These are phyloP conservation scores for Russula sp. DNA, from an alignment of 768 basidiomycete genomes.

Conservation along the genomic window DNA sequence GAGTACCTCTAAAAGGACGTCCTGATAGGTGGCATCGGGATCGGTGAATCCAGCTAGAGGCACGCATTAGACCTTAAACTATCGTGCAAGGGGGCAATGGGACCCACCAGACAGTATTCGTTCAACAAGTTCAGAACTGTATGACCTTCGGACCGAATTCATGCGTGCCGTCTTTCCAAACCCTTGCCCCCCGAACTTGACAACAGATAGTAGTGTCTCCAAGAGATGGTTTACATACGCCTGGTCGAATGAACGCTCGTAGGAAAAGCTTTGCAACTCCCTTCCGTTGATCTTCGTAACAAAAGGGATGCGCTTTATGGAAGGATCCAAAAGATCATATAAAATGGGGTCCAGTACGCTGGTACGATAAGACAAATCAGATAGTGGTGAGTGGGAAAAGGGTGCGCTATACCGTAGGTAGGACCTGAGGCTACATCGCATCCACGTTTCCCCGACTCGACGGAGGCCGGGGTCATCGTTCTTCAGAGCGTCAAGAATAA, in stretches of 20 bases:
- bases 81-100: slow-evolving; percentile 10
- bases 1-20: slow-evolving; percentile 68
- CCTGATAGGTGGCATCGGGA: slow-evolving; percentile 67
- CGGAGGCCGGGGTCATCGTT: slow-evolving; percentile 70
- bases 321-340: slow-evolving; percentile 69
- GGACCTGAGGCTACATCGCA: slow-evolving; percentile 89
- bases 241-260: slow-evolving; percentile 77
- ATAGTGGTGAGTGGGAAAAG: neutral
- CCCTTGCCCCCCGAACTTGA: slow-evolving; percentile 87
- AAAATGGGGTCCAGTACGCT: slow-evolving; percentile 91
- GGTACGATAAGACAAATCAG: slow-evolving; percentile 18
- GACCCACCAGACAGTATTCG: slow-evolving; percentile 58
- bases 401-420: slow-evolving; percentile 66
- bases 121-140: slow-evolving; percentile 58
- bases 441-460: slow-evolving; percentile 92
- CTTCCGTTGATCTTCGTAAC: slow-evolving; percentile 56
- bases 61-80: slow-evolving; percentile 22
- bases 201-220: slow-evolving; percentile 71
- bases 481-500: slow-evolving; percentile 78
- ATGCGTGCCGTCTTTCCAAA: slow-evolving; percentile 72
- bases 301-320: slow-evolving; percentile 52
- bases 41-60: slow-evolving; percentile 34
- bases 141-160: slow-evolving; percentile 60
- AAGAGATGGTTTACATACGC: slow-evolving; percentile 67
- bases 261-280: slow-evolving; percentile 63